Evolutionary conservation across 345 rosid species (phyloP).

Genomic region (Brassica juncea): DNA sequence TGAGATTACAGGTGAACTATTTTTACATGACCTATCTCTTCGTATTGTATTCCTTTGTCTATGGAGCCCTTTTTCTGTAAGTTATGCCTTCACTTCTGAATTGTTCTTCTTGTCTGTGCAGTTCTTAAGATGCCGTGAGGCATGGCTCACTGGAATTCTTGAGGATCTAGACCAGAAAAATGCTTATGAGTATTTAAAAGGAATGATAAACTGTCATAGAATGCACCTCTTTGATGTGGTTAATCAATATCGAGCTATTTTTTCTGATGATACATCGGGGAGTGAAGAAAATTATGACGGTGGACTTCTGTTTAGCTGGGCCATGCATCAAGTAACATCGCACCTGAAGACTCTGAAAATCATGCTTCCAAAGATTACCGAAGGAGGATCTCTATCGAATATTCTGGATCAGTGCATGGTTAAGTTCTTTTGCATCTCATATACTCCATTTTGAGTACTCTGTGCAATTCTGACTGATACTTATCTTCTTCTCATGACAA

Average conservation of each 20-base stretch:
- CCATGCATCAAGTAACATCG: slow-evolving; percentile 96
- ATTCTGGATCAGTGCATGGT: slow-evolving; percentile 97
- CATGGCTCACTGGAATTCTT: slow-evolving; percentile 97
- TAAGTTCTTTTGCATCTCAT: slow-evolving; percentile 34
- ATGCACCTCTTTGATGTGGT: slow-evolving; percentile 94
- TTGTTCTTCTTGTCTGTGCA: slow-evolving; percentile 42
- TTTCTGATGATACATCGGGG: slow-evolving; percentile 97
- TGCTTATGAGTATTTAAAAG: slow-evolving; percentile 90
- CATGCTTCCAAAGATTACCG: slow-evolving; percentile 95
- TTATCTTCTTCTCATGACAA: slow-evolving; percentile 21
- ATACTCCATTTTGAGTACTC: background rate
- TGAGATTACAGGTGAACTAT: slow-evolving; percentile 78
- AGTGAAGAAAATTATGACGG: slow-evolving; percentile 95
- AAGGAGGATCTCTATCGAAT: slow-evolving; percentile 92
- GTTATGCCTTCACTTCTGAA: slow-evolving; percentile 28
- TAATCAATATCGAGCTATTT: slow-evolving; percentile 94
- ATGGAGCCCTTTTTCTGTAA: background rate
- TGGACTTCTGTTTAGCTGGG: slow-evolving; percentile 96
- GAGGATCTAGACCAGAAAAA: slow-evolving; percentile 90
- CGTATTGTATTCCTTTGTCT: background rate
- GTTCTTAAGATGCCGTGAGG: slow-evolving; percentile 96
- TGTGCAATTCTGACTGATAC: slow-evolving; percentile 12
- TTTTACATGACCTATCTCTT: slow-evolving; percentile 7
- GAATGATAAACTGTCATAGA: slow-evolving; percentile 85
- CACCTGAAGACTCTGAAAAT: slow-evolving; percentile 92